These are phyloP conservation scores for Pythium periplocum DNA, from an alignment of 352 stramenopile genomes.

Conservation along the genomic window DNA sequence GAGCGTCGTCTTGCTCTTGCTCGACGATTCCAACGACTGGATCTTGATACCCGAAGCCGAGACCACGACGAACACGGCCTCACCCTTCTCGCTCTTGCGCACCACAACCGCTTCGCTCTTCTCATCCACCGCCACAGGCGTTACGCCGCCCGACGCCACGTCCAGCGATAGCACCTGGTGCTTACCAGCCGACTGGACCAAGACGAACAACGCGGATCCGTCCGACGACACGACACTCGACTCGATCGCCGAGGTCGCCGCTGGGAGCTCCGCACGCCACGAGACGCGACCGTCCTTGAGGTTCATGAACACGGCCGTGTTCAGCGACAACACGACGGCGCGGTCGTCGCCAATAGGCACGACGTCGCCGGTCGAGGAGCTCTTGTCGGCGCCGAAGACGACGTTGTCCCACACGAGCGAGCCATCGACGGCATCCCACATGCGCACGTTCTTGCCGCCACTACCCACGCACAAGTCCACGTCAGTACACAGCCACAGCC, in stretches of 20 bases:
- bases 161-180: constrained; percentile 12
- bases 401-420: constrained; percentile 68
- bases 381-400: constrained; percentile 15
- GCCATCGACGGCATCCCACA: constrained; percentile 63
- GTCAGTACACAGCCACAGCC: background rate
- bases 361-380: constrained; percentile 30
- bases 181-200: constrained; percentile 8
- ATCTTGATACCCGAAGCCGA: constrained; percentile 27
- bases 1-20: constrained; percentile 8
- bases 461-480: constrained; percentile 16
- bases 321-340: constrained; percentile 41
- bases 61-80: constrained; percentile 23
- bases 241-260: constrained; percentile 20
- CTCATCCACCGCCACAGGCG: background rate
- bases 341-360: constrained; percentile 45
- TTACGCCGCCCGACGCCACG: constrained; percentile 9
- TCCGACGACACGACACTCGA: constrained; percentile 43
- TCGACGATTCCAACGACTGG: constrained; percentile 28
- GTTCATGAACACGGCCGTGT: constrained; percentile 38
- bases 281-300: constrained; percentile 53
- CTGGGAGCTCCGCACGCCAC: constrained; percentile 29
- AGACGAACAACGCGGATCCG: constrained; percentile 38
- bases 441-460: constrained; percentile 43
- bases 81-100: constrained; percentile 27
- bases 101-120: constrained; percentile 17